Base-by-base conservation (phyloP, 345 rosid species). In the Linum trigynum region DNA sequence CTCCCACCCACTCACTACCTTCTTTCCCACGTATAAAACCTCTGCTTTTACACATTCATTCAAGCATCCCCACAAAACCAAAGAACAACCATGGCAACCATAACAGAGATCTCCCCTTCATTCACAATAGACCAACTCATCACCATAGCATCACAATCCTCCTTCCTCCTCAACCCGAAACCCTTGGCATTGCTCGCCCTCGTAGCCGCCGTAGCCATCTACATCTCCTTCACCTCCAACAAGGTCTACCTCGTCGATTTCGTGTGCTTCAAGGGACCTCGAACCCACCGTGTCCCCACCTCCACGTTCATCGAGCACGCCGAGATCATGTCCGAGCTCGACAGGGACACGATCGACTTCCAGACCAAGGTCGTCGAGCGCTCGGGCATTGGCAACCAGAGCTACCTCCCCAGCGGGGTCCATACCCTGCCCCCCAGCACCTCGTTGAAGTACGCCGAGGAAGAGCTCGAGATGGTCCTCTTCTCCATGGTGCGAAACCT, bases 311-410 rank as follows among this genome's bases (percentile, higher is more conserved):
- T 86, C 81, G 97, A 91, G 70, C 96, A 86, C 63, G 75, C 84
- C 14, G 75, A 78, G 72, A 64, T 78, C 64, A 83, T 65, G 61
- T 76, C 77, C 57, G 71, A 71, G 51, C 74, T 76, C 62, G 76
- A 79, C 6, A 92, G 85, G 1, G 80, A 86, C 65, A 76, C 84
- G 10, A 80, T 90, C 0, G 95, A 83, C 76, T 88, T 86, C 65
- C 90, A 87, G 76, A 84, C 67, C 86, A 81, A 82, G 61, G 83
- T 87, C 56, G 82, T 59, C 82, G 90, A 89, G 74, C 76, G 96
- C 55, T 86, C 96, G 0, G 92, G 96, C 1, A 90, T 89, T 3
- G 96, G 96, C 0, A 92, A 89, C 71, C 92, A 89, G 74, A 89
- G 92, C 43, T 86, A 87, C 72, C 66, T 89, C 40, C 96, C 96